Evolutionary conservation across 139 green algal species (phyloP).

Genomic region (Chlorella sp.): DNA sequence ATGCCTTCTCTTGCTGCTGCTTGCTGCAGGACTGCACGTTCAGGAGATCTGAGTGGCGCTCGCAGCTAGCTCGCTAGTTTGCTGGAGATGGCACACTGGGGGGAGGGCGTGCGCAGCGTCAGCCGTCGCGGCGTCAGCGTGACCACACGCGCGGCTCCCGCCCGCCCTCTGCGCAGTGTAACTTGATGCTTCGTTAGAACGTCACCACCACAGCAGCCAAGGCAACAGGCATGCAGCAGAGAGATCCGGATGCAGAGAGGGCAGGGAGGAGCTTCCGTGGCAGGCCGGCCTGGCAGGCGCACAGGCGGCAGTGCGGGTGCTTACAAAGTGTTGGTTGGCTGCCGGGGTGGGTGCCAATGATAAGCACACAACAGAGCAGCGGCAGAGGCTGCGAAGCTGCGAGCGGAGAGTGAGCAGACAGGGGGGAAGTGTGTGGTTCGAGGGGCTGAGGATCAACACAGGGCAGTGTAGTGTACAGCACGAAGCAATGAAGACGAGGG

Average conservation of each 20-base stretch:
- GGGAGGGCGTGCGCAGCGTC: not conserved
- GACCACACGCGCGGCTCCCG: not conserved
- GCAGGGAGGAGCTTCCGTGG: not conserved
- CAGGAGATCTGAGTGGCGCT: conserved; percentile 61
- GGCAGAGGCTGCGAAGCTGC: not conserved
- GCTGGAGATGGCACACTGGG: not conserved
- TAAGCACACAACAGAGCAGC: not conserved
- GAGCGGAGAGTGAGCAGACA: not conserved
- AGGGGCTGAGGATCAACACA: not conserved
- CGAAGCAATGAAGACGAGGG: no score
- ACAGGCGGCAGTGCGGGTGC: no score
- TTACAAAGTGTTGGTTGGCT: no score
- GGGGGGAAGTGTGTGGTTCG: not conserved
- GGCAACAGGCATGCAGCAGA: not conserved
- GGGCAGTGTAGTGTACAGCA: not conserved
- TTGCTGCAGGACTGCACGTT: conserved; percentile 61
- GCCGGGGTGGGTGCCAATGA: not conserved
- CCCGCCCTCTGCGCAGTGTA: conserved; percentile 20
- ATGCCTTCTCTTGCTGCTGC: not conserved
- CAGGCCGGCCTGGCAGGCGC: not conserved
- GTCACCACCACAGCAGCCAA: not conserved
- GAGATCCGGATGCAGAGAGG: not conserved
- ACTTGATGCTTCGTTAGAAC: not conserved
- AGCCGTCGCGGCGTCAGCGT: conserved; percentile 8
- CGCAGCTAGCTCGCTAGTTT: not conserved